phyloP scores from a whole-genome alignment of 257 asterid genomes.

The Nyctanthes arbortristis region DNA sequence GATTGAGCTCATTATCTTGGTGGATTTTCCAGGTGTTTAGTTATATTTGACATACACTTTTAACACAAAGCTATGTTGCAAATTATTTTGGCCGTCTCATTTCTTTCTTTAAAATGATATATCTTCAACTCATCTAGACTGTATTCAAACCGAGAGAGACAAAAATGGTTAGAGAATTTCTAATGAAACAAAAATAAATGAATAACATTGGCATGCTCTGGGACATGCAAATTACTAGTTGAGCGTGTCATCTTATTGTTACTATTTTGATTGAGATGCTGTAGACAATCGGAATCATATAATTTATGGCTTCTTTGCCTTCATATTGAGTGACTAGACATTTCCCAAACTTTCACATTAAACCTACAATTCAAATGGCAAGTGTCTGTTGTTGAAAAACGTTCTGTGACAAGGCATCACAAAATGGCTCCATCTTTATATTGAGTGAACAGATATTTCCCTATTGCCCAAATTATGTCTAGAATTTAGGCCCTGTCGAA shows the following conservation, averaged over 20 bases:
- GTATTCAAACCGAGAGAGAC: too few relatives aligned
- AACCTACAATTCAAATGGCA: neutral
- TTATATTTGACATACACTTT: neutral
- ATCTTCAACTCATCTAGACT: too few relatives aligned
- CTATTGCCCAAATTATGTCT: too few relatives aligned
- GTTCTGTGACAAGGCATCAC: too few relatives aligned
- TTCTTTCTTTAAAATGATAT: too few relatives aligned
- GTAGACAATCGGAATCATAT: neutral
- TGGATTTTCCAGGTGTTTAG: neutral
- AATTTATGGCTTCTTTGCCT: neutral
- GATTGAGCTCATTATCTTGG: neutral
- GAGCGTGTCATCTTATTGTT: slow-evolving; percentile 9
- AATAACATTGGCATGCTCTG: too few relatives aligned
- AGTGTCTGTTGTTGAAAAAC: too few relatives aligned
- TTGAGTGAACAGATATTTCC: too few relatives aligned
- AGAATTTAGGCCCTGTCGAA: too few relatives aligned
- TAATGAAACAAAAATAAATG: too few relatives aligned
- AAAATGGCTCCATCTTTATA: too few relatives aligned
- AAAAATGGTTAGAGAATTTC: too few relatives aligned
- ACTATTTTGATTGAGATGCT: neutral
- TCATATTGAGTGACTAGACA: neutral
- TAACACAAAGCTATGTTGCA: neutral
- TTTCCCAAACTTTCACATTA: neutral
- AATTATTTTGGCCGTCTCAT: neutral
- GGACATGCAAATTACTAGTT: neutral